Percentiles rank a stretch among this genome's conserved stretches.
Evolutionary conservation across 2,329 filamentous ascomycete genomes (phyloP).

Genomic region (Dothideomycetes sp.): DNA sequence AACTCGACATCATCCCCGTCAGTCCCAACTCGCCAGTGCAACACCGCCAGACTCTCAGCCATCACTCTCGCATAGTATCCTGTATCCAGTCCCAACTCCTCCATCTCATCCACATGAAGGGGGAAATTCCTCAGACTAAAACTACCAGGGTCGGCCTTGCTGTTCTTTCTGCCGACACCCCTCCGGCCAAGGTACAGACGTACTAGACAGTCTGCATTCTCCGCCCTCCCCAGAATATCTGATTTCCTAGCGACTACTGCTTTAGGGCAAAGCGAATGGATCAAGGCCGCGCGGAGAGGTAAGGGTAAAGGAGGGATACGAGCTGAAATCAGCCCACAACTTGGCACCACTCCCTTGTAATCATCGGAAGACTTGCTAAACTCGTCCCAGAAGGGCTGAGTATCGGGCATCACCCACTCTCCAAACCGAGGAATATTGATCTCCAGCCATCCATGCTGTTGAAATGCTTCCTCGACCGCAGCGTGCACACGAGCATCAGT

Average conservation of each 20-base stretch:
- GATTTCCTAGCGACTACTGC: no score
- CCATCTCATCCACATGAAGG: slow-evolving; percentile 41
- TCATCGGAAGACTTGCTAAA: no score
- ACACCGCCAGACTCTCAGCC: slow-evolving; percentile 37
- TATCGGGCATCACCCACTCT: no score
- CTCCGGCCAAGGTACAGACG: slow-evolving; percentile 38
- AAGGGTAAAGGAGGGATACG: no score
- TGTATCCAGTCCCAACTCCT: slow-evolving; percentile 25
- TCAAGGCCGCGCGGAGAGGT: no score
- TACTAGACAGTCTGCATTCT: slow-evolving; percentile 30
- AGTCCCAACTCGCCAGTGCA: slow-evolving; percentile 37
- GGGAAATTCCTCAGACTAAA: slow-evolving; percentile 39
- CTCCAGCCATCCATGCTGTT: neutral
- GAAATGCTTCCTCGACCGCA: neutral
- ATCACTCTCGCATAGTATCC: slow-evolving; percentile 31
- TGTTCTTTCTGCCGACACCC: slow-evolving; percentile 7
- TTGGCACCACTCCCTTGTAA: no score
- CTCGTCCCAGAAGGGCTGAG: no score
- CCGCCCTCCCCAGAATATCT: neutral
- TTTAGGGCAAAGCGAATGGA: no score
- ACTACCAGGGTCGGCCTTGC: slow-evolving; percentile 11
- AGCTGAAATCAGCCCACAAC: no score
- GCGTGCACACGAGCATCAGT: neutral
- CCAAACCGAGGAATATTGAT: no score
- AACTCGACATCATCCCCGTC: slow-evolving; percentile 46